These are phyloP conservation scores for Fraxinus paxiana DNA, from an alignment of 305 asterid species.

Conservation along the genomic window DNA sequence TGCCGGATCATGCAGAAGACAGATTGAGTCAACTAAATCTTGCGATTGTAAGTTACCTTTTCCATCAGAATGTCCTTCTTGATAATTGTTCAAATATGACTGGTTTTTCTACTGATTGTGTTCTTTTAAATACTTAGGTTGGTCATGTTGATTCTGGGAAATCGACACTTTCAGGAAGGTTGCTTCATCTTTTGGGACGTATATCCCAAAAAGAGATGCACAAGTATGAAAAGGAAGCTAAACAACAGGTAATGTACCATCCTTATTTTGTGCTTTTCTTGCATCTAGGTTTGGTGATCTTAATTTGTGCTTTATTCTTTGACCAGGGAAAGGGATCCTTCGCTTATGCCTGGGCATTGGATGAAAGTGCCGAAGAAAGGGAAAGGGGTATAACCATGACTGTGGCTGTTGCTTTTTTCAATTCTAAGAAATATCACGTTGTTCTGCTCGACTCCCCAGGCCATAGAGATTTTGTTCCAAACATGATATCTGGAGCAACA, in stretches of 20 bases:
- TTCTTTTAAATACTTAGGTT: conserved; percentile 50
- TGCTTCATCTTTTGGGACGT: conserved; percentile 78
- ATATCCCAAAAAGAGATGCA: conserved; percentile 82
- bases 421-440: conserved; percentile 60
- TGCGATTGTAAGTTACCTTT: conserved; percentile 63
- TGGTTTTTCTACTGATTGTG: conserved; percentile 1
- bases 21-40: conserved; percentile 76
- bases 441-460: conserved; percentile 98
- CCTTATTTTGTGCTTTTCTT: conserved; percentile 13
- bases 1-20: conserved; percentile 48
- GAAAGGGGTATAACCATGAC: conserved; percentile 99
- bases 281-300: conserved; percentile 26
- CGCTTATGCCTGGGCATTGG: conserved; percentile 98
- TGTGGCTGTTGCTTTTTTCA: conserved; percentile 87
- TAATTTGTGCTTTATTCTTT: conserved; percentile 25
- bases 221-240: conserved; percentile 83
- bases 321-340: conserved; percentile 93
- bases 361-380: conserved; percentile 96
- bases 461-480: conserved; percentile 95
- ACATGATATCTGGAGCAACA: conserved; percentile 97
- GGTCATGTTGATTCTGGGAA: conserved; percentile 99
- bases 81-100: not conserved
- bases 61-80: conserved; percentile 17
- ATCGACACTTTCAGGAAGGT: conserved; percentile 94
- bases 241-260: conserved; percentile 50